phyloP scores from a whole-genome alignment of 305 asterid species.

The Petunia hybrid region DNA sequence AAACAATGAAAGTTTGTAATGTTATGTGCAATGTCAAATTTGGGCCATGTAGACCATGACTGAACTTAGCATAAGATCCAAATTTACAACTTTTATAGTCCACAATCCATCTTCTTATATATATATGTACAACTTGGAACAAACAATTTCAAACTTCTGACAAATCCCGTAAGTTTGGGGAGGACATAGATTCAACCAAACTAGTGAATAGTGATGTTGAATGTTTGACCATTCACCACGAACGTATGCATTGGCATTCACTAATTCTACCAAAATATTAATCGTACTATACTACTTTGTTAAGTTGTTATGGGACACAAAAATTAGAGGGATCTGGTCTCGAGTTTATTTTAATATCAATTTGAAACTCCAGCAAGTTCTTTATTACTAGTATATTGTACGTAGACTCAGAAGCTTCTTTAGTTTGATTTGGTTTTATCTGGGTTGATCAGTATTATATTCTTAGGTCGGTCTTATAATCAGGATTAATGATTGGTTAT shows the following conservation, averaged over 20 bases:
- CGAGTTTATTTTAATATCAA: background rate
- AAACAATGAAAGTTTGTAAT: background rate
- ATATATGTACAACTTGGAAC: background rate
- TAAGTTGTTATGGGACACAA: background rate
- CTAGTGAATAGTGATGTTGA: background rate
- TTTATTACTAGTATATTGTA: no score
- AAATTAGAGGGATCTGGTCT: background rate
- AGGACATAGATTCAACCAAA: background rate
- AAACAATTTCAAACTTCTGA: background rate
- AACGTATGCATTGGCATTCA: background rate
- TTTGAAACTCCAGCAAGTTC: background rate
- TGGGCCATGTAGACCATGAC: background rate
- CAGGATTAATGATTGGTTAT: background rate
- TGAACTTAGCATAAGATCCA: background rate
- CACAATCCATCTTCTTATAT: background rate
- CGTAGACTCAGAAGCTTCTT: background rate
- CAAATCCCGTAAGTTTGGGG: constrained; percentile 25
- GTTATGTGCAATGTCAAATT: background rate
- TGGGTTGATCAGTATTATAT: background rate
- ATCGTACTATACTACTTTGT: background rate
- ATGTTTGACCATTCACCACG: background rate
- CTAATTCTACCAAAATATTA: background rate
- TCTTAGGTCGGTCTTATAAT: background rate
- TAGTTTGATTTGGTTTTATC: background rate
- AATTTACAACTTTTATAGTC: background rate